These are phyloP conservation scores for Silene noctiflora DNA, from an alignment of 179 eudicot species.

Conservation along the genomic window DNA sequence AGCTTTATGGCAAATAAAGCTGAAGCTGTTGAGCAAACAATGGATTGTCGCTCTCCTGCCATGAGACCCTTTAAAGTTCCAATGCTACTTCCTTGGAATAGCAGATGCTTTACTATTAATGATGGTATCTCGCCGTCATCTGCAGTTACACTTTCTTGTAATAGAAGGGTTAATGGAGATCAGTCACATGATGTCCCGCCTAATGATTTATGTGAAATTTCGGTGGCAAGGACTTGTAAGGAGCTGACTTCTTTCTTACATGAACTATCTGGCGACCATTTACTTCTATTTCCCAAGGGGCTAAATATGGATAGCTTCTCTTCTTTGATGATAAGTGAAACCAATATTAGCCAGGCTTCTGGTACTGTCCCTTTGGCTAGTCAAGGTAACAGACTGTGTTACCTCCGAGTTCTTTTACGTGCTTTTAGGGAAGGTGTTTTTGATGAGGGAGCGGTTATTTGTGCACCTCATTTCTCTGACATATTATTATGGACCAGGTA, in stretches of 20 bases:
- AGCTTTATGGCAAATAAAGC: slow-evolving; percentile 50
- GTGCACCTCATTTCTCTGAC: slow-evolving; percentile 70
- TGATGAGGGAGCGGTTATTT: slow-evolving; percentile 82
- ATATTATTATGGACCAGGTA: slow-evolving; percentile 52
- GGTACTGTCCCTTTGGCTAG: slow-evolving; percentile 17
- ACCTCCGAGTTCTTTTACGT: slow-evolving; percentile 63
- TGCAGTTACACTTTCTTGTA: slow-evolving; percentile 16
- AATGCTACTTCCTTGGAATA: slow-evolving; percentile 67
- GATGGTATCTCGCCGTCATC: slow-evolving; percentile 19
- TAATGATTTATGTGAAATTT: slow-evolving; percentile 30
- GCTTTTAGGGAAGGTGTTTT: slow-evolving; percentile 70
- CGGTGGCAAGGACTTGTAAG: slow-evolving; percentile 63
- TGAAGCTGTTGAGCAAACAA: slow-evolving; percentile 33
- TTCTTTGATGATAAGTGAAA: slow-evolving; percentile 45
- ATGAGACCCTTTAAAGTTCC: slow-evolving; percentile 59
- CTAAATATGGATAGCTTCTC: slow-evolving; percentile 31
- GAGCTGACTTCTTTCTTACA: slow-evolving; percentile 40
- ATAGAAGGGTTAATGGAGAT: slow-evolving; percentile 12
- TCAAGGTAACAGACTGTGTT: slow-evolving; percentile 41
- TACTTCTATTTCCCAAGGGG: slow-evolving; percentile 45
- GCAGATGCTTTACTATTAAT: slow-evolving; percentile 29
- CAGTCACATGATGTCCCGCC: slow-evolving; percentile 9
- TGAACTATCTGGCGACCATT: slow-evolving; percentile 33
- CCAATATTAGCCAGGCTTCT: slow-evolving; percentile 33
- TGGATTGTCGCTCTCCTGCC: slow-evolving; percentile 44